Evolutionary conservation across 148 eudicot genomes (phyloP).

Genomic region (Agrostemma githago): DNA sequence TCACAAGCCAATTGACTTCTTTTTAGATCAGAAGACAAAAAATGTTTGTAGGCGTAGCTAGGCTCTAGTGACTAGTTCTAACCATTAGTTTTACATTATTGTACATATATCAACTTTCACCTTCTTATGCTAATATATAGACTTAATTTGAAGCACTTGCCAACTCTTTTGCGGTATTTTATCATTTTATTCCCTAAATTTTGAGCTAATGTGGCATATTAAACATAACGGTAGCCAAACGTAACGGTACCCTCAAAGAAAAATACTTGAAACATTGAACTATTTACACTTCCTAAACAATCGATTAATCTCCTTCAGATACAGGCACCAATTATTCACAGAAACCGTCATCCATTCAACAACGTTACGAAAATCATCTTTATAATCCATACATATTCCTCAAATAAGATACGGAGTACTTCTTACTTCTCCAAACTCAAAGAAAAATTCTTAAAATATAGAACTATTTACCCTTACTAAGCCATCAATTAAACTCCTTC

Average conservation of each 20-base stretch:
- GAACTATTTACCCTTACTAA: too few species aligned
- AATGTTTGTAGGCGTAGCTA: too few species aligned
- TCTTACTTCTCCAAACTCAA: too few species aligned
- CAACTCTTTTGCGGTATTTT: neutral
- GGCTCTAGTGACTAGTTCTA: constrained; percentile 1
- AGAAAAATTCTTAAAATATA: too few species aligned
- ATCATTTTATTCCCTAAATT: too few species aligned
- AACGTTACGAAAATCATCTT: too few species aligned
- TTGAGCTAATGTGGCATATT: neutral
- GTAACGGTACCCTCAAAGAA: neutral
- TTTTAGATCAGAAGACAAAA: constrained; percentile 1
- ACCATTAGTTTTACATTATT: neutral
- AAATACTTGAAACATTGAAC: neutral
- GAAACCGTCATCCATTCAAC: too few species aligned
- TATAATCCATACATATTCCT: too few species aligned
- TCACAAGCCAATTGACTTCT: constrained; percentile 26
- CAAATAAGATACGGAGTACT: too few species aligned
- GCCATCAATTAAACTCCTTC: too few species aligned
- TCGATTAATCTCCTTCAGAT: neutral
- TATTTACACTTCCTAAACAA: neutral
- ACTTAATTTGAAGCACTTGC: neutral
- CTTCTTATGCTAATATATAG: neutral
- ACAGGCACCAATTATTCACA: too few species aligned
- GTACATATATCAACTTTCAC: neutral
- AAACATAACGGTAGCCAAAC: neutral